Evolutionary conservation across 139 green algal species (phyloP).

Genomic region (Chlamydomonas eustigma): DNA sequence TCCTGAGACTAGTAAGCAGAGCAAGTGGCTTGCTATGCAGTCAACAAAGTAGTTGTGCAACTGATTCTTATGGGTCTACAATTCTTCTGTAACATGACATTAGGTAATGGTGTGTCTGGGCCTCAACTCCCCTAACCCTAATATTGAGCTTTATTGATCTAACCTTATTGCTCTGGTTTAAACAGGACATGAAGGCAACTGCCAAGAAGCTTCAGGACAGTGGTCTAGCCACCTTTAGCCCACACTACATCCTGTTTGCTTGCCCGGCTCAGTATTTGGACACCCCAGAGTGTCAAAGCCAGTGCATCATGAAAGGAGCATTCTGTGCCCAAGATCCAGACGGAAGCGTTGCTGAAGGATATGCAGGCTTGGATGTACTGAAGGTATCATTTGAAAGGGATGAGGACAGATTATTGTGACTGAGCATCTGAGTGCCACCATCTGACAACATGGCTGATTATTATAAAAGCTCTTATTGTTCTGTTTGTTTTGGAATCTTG

Average conservation of each 20-base stretch:
- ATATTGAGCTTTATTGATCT: not conserved
- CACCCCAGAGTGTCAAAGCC: slow-evolving; percentile 13
- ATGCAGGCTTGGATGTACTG: slow-evolving; percentile 65
- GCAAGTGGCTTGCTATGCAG: no score
- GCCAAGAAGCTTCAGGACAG: slow-evolving; percentile 17
- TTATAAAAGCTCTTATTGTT: no score
- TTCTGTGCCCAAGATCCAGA: slow-evolving; percentile 88
- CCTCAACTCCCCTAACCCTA: not conserved
- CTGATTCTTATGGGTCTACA: no score
- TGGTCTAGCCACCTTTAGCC: slow-evolving; percentile 56
- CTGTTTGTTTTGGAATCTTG: no score
- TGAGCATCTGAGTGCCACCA: no score
- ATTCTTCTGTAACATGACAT: no score
- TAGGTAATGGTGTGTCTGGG: no score
- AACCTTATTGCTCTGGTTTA: no score
- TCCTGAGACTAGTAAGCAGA: no score
- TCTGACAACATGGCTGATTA: no score
- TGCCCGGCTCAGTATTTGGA: not conserved
- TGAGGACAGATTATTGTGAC: no score
- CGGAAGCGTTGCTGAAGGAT: slow-evolving; percentile 51
- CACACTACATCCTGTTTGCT: slow-evolving; percentile 86
- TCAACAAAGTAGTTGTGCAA: no score
- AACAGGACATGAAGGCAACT: slow-evolving; percentile 29
- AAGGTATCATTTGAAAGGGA: slow-evolving; percentile 32
- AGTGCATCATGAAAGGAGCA: slow-evolving; percentile 78